A percentile compares a stretch with the other conserved stretches of the same genome.
phyloP scores from a whole-genome alignment of 495 filamentous ascomycete species.

The Thozetella sp. region DNA sequence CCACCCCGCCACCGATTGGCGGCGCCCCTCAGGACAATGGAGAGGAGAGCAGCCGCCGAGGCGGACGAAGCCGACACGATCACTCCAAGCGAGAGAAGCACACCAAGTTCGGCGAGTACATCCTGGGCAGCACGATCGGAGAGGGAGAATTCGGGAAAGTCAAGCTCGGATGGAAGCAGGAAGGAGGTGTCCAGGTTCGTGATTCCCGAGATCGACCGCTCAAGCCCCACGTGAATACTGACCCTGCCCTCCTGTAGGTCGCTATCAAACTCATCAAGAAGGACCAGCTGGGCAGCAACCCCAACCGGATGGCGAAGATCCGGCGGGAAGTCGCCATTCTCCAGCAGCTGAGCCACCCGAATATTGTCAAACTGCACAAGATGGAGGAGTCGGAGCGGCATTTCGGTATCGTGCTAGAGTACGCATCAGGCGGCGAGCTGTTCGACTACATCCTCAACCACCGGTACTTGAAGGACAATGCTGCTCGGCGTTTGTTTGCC shows the following conservation, averaged over 20 bases:
- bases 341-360: conserved; percentile 82
- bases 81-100: conserved; percentile 71
- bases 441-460: conserved; percentile 99
- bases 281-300: conserved; percentile 84
- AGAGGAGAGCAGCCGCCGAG: conserved; percentile 59
- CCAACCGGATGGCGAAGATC: conserved; percentile 89
- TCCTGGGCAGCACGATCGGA: conserved; percentile 93
- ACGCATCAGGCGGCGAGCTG: conserved; percentile 94
- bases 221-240: conserved; percentile 4
- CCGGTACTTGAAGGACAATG: conserved; percentile 90
- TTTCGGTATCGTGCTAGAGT: conserved; percentile 98
- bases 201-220: neutral
- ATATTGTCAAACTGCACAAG: conserved; percentile 96
- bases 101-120: conserved; percentile 91
- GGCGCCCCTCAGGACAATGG: conserved; percentile 54
- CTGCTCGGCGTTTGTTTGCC: conserved; percentile 89
- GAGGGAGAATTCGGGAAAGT: conserved; percentile 99
- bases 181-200: conserved; percentile 77
- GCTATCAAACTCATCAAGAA: conserved; percentile 97
- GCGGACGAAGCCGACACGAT: conserved; percentile 76
- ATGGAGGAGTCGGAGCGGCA: conserved; percentile 97
- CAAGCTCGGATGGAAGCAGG: conserved; percentile 98
- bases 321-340: conserved; percentile 95
- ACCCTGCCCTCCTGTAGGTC: conserved; percentile 58
- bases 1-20: conserved; percentile 56